Base-by-base conservation (phyloP, 495 filamentous ascomycete species). In the Podospora sp. region DNA sequence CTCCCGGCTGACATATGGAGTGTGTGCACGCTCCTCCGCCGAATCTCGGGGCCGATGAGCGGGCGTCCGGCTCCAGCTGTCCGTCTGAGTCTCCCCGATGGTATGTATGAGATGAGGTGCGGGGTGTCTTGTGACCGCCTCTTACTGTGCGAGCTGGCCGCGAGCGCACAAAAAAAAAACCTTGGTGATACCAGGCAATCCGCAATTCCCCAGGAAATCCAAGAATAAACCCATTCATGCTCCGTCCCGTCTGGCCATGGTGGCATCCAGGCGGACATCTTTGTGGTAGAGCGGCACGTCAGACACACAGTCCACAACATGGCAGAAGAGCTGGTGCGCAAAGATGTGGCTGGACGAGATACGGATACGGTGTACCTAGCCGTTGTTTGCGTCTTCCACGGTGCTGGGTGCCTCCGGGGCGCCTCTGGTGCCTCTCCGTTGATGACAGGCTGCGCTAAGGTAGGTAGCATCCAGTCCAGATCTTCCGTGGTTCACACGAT, bases 301-400 rank as follows among this genome's bases (percentile, higher is more conserved):
- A 46, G 40, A 55, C 52, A 55, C 52, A 26, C 52, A 3, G 52
- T 22, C 25, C 49, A 52, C 49, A 22, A 22, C 49, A 52, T 52
- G 49, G 49, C 2, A n/a, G 52, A 55, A n/a, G 9, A 55, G 21
- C n/a, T 7, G 14, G 21, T 12, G 16, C 52, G 24, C 25, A 11
- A 26, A 20, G 52, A 55, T 55, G 52, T 55, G 52, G 52, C 52
- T 55, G 52, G 52, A 26, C 52, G 52, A 55, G 24, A 55, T 55
- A 55, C 52, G 52, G 52, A 24, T 24, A 26, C 52, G 20, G 52
- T 22, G 20, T 12, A 55, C 52, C 3, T 26, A 55, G 52, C 52
- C 52, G 52, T 55, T 55, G 52, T 55, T 55, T 55, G 52, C n/a
- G 52, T 55, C 22, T 26, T 26, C 40, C 40, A 46, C 40, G 40